A percentile compares a stretch with the other conserved stretches of the same genome.
Conservation (phyloP, 208 protist genomes). For the Trypanosomatidae sp. region DNA sequence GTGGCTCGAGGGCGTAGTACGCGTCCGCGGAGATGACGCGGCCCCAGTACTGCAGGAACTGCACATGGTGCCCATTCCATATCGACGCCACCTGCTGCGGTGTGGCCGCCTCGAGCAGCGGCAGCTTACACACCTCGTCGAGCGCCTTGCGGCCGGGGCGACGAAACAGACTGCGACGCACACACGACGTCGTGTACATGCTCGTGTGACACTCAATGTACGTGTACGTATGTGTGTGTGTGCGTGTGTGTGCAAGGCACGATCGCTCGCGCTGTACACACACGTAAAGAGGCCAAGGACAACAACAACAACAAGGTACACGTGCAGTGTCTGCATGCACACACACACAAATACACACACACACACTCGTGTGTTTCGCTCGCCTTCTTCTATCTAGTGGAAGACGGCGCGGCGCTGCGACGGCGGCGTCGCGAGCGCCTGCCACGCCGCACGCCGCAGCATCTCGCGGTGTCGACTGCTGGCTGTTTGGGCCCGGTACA, state of each 20-base stretch:
- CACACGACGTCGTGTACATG: conserved; percentile 23
- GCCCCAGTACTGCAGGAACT: conserved; percentile 88
- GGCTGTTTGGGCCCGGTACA: conserved; percentile 53
- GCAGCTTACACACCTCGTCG: conserved; percentile 76
- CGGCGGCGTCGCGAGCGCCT: neutral
- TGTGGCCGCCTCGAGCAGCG: conserved; percentile 57
- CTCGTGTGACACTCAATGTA: neutral
- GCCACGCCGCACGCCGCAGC: conserved; percentile 1
- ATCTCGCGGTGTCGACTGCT: conserved; percentile 30
- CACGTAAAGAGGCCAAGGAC: neutral
- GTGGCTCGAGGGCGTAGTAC: conserved; percentile 73
- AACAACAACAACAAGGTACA: neutral
- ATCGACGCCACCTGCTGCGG: conserved; percentile 65
- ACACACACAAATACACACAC: neutral
- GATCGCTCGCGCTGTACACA: neutral
- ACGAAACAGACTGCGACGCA: conserved; percentile 39
- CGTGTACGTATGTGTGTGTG: neutral
- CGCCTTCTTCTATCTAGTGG: conserved; percentile 9
- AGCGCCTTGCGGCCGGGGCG: conserved; percentile 74
- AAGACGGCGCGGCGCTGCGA: conserved; percentile 31
- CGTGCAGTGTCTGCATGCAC: neutral
- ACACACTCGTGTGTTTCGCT: too few species aligned
- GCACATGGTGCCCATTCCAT: conserved; percentile 79
- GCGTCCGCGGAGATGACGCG: conserved; percentile 61
- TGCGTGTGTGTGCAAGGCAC: neutral